Evolutionary conservation across 2,329 filamentous ascomycete species (phyloP), one percentile per base, ranked within the genome.

Genomic region (Venturia effusa): DNA sequence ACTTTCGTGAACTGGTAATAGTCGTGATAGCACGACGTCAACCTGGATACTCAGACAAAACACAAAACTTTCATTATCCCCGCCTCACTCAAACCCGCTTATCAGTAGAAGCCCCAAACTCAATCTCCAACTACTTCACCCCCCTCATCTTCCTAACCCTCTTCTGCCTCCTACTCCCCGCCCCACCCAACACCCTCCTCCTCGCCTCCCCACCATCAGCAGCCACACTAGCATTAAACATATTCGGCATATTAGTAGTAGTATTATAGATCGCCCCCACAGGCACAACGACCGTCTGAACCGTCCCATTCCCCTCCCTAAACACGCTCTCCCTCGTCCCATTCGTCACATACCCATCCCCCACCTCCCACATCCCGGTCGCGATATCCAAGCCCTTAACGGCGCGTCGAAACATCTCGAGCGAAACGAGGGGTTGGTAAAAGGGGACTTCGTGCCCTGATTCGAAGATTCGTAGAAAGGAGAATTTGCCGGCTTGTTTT

Each of bases 361-460:
- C 64, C 0, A 71, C 66, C 43, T 69, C 68, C 37, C 68, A 62
- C 54, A 69, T 68, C 11, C 82, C 82, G 1, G 80, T 81, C 27
- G 79, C 79, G 63, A 86, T 74, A 63, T 84, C 81, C 24, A 74
- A 70, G n/a, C 79, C 75, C 13, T 69, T 67, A 64, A 84, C 71
- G 13, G 77, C 77, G 15, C 81, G 76, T 70, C 79, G 73, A 66
- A 83, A 81, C 65, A 83, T 74, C 66, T 78, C 77, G 15, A 82
- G 71, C 8, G 80, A 71, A 15, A 75, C 78, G 39, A 79, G 72
- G 3, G 77, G 83, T 68, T 83, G 81, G 70, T 84, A 84, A 69
- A 82, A 83, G 0, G 81, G 81, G 1, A 81, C 79, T 68, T 79
- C 76, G 63, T 81, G 79, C 4, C 79, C 79, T 8, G 74, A 72